Base-by-base conservation (phyloP, 1,139 yeast genomes). In the Protomyces gravidus region DNA sequence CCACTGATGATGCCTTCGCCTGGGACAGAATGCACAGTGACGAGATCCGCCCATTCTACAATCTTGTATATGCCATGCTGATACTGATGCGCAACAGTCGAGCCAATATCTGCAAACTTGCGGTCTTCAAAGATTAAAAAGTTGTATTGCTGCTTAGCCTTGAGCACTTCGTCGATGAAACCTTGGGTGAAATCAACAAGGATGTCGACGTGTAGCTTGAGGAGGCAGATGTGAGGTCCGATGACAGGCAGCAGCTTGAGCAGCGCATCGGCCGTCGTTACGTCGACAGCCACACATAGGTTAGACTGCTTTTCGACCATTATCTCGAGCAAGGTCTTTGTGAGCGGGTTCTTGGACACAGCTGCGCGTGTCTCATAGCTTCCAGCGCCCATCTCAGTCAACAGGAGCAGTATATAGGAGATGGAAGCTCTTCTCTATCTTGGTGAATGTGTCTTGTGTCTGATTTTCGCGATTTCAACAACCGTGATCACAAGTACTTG, bases 61-160 rank as follows among this genome's bases (percentile, higher is more conserved):
- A 92, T 92, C 70, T 81, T 82, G 76, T 82, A 89, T 2, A 89
- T 85, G 50, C 99, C 99, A 47, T 95, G 88, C 45, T 85, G 76
- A 73, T 92, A 94, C 73, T 94, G 99, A 46, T 88, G 80, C 74
- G 90, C 90, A 56, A 92, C 98, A 1, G 98, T 94, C 69, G 89
- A 89, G n/a, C 99, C 99, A 68, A 94, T 94, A 72, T 94, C 99
- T 28, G 98, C 98, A 73, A 94, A 94, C 75, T 94, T 94, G 66
- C 99, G 81, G 74, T 90, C 98, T 74, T 90, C 98, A 70, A 90
- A 90, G 65, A 90, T 85, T 78, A 92, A 74, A 67, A 90, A 90
- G 64, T 85, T 80, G 74, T 89, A 92, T 70, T 87, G 86, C 66
- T 79, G 74, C 6, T 96, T 81, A 33, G 90, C 76, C 61, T 72